Conservation (phyloP, 2,329 filamentous ascomycete genomes). For the Alternaria triticina region DNA sequence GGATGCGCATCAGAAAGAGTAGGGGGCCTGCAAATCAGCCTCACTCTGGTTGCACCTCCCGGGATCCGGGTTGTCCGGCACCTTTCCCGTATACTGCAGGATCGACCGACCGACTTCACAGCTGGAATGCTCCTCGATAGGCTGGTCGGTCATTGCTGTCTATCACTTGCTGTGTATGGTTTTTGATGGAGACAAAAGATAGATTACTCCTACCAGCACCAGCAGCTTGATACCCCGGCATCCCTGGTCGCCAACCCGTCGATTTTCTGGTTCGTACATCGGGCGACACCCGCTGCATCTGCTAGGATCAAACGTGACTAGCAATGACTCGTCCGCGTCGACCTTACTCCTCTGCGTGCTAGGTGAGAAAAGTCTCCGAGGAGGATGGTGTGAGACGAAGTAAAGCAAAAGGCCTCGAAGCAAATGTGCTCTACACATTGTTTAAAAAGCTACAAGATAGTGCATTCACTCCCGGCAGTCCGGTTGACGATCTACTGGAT, state of each 20-base stretch:
- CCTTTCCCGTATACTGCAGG: neutral
- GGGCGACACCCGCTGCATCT: conserved; percentile 3
- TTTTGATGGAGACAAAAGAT: neutral
- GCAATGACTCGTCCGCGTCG: conserved; percentile 1
- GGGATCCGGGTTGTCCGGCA: neutral
- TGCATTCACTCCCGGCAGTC: conserved; percentile 1
- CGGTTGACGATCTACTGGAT: conserved; percentile 1
- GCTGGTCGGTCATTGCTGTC: neutral
- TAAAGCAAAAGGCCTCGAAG: neutral
- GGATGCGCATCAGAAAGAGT: neutral
- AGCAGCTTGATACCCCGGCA: neutral
- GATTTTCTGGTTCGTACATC: neutral
- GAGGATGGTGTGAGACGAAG: neutral
- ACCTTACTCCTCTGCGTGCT: neutral
- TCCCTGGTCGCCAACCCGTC: neutral
- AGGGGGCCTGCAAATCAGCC: neutral
- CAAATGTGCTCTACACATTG: neutral
- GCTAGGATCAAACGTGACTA: neutral
- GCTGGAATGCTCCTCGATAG: neutral
- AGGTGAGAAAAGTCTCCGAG: neutral
- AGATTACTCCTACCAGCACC: neutral
- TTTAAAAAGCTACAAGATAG: neutral
- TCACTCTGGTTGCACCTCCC: neutral
- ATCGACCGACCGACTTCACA: neutral
- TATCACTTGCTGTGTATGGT: neutral